Base-by-base conservation (phyloP, 768 basidiomycete species). In the Leccinum olivaceopallidum region DNA sequence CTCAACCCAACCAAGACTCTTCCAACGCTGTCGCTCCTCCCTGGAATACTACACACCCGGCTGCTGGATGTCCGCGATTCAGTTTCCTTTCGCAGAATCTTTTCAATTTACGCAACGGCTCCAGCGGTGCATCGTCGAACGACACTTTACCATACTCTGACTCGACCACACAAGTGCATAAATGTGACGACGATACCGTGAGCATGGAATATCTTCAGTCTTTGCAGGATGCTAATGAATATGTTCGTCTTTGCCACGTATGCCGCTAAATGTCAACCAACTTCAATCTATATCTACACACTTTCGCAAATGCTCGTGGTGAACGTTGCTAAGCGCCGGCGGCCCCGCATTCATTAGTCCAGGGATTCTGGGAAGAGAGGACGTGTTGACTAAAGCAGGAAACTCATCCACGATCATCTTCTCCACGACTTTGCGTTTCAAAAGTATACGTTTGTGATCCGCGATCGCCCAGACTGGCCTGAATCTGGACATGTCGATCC, bases 401-500 rank as follows among this genome's bases (percentile, higher is more conserved):
- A 55, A 4, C 59, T 75, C 3, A 63, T 83, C 8, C 60, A 71
- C 52, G 65, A 72, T 7, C 53, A 50, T 6, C 69, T 83, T 48
- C 62, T 83, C 6, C 65, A 71, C 50, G 58, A 75, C 34, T n/a
- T 65, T 0, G 36, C 60, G 2, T 57, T 70, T 28, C 62, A 54
- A 14, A 83, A 80, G 59, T 69, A 74, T 51, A 76, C 78, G 0
- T 80, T 85, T 53, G 68, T 69, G 37, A 81, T 83, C 84, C 1
- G 73, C 77, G 0, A 60, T 74, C 5, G 70, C 81, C 3, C 62
- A 85, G n/a, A 73, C 36, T 34, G 12, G 32, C 32, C 32, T 12
- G 32, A 36, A 72, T 65, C 47, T 68, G 13, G 83, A 85, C 59
- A 47, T 76, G 10, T 71, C 66, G 0, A 55, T 81, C 14, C 68